Evolutionary conservation across 176 grass and related monocot genomes (phyloP), one percentile per base, ranked within the genome.

Genomic region (Phyllostachys edulis): DNA sequence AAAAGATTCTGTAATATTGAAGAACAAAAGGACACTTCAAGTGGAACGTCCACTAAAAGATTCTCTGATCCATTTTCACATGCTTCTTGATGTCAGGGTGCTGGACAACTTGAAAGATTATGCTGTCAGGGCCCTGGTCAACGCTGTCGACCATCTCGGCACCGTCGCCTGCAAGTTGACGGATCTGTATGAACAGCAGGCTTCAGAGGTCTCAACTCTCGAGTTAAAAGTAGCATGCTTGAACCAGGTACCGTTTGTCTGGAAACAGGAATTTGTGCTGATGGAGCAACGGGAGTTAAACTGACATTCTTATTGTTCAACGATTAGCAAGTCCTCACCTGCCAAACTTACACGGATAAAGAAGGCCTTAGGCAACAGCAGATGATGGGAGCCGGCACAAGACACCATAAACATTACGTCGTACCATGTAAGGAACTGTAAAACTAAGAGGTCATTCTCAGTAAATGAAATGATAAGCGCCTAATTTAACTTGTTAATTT

Each of bases 91-190:
- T 93, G 21, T 67, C 87, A 98, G 93, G 73, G 96, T 99, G 64
- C 83, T 99, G 82, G 93, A 94, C 83, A 96, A 99, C 88, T 74
- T 99, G 80, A 99, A 99, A 79, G 96, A 99, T 87, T 99, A 99
- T 69, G 89, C 91, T 67, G 91, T 99, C 16, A 88, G 93, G 82
- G 96, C 96, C 15, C 84, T 99, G 86, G 96, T 99, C 62, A 99
- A 99, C 39, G 96, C 91, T 63, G 93, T 99, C 16, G 96, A 99
- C 77, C 96, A 99, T 67, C 89, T 99, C 27, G 96, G 96, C 65
- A 94, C 96, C 5, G 93, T 99, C 7, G 93, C 96, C 60, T 99
- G 80, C 89, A 99, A 99, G 72, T 76, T 99, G 54, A 92, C 93
- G 39, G 96, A 96, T 82, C 29, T 96, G 68, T 92, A 87, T 80